phyloP scores from a whole-genome alignment of 257 asterid species.

The Petunia axillaris region DNA sequence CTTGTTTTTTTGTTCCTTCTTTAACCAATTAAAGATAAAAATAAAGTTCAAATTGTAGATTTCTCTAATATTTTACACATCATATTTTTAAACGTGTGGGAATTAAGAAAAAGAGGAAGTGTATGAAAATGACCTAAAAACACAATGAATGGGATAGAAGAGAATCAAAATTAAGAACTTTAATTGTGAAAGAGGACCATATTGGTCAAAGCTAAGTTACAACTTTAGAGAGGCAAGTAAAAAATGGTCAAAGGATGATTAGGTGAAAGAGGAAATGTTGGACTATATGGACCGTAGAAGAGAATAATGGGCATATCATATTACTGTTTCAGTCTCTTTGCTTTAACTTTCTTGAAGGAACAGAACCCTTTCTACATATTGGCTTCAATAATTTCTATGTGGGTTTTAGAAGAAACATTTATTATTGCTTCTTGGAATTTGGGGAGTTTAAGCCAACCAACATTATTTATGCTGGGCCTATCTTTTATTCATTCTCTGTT shows the following conservation, averaged over 20 bases:
- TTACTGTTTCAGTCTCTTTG: not conserved
- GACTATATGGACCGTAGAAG: conserved; percentile 30
- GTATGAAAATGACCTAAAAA: conserved; percentile 16
- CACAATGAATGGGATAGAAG: conserved; percentile 30
- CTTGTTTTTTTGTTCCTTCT: no score
- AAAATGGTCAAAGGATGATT: not conserved
- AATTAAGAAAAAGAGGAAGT: not conserved
- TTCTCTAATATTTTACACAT: no score
- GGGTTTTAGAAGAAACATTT: conserved; percentile 18
- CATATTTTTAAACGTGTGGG: not conserved
- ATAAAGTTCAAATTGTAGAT: no score
- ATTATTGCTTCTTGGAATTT: conserved; percentile 12
- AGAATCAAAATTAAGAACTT: conserved; percentile 35
- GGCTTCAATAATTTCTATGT: conserved; percentile 10
- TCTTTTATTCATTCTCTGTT: conserved; percentile 5
- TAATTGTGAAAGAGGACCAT: conserved; percentile 15
- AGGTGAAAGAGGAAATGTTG: conserved; percentile 29
- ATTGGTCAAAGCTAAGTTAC: not conserved
- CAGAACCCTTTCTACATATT: not conserved
- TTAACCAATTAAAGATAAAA: no score
- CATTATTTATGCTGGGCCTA: conserved; percentile 23
- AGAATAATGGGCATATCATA: not conserved
- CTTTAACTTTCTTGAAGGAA: not conserved
- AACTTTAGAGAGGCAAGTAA: not conserved
- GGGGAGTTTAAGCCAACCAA: not conserved